Evolutionary conservation across 2,329 filamentous ascomycete species (phyloP).

Genomic region (Epichloe sylvatica): DNA sequence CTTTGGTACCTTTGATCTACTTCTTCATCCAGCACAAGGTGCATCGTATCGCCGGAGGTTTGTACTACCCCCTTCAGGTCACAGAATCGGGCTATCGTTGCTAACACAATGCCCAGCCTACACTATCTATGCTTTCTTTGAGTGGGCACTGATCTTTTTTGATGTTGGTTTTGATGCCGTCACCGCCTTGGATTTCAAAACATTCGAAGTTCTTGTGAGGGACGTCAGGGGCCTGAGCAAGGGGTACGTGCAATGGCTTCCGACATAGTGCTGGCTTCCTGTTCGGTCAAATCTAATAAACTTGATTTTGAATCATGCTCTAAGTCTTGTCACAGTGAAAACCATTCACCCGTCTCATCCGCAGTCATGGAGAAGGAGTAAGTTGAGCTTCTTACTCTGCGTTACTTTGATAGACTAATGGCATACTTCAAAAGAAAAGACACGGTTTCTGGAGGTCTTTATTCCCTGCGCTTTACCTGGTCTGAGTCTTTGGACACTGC

Average conservation of each 20-base stretch:
- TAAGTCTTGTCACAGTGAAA: slow-evolving; percentile 34
- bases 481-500: slow-evolving; percentile 62
- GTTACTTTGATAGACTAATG: neutral
- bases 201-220: slow-evolving; percentile 75
- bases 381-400: slow-evolving; percentile 19
- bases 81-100: too few relatives aligned
- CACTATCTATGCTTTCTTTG: slow-evolving; percentile 94
- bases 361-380: slow-evolving; percentile 60
- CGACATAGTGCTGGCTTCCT: slow-evolving; percentile 49
- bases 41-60: slow-evolving; percentile 84
- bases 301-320: slow-evolving; percentile 19
- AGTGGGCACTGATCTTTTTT: slow-evolving; percentile 88
- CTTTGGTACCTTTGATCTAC: slow-evolving; percentile 79
- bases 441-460: slow-evolving; percentile 55
- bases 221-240: slow-evolving; percentile 83
- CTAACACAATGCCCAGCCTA: slow-evolving; percentile 51
- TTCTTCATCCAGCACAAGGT: slow-evolving; percentile 99
- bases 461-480: slow-evolving; percentile 60
- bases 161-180: slow-evolving; percentile 95
- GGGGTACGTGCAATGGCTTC: slow-evolving; percentile 98
- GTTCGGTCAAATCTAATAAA: slow-evolving; percentile 20
- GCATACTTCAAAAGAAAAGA: slow-evolving; percentile 46
- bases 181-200: slow-evolving; percentile 79
- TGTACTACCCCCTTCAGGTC: slow-evolving; percentile 17
- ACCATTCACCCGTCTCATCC: slow-evolving; percentile 30